phyloP scores from a whole-genome alignment of 2,329 filamentous ascomycete species.

The Phyllosticta citribraziliensis region DNA sequence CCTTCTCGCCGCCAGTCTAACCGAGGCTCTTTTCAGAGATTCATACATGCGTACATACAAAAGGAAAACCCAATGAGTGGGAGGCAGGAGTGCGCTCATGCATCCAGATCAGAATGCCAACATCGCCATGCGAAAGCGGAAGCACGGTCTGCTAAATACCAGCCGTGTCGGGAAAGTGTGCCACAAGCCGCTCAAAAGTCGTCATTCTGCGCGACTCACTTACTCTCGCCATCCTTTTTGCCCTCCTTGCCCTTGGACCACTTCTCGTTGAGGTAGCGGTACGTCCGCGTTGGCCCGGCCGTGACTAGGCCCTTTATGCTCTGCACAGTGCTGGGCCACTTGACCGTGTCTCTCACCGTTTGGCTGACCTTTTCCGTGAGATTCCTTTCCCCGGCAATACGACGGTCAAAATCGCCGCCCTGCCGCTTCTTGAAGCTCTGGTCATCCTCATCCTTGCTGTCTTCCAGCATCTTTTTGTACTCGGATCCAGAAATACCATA shows the following conservation, averaged over 20 bases:
- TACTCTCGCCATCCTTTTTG: conserved; percentile 2
- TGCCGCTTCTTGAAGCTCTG: conserved; percentile 59
- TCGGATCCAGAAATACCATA: conserved; percentile 75
- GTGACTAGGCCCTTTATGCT: conserved; percentile 77
- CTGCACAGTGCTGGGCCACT: conserved; percentile 85
- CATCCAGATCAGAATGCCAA: neutral
- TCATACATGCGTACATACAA: neutral
- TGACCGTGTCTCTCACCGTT: conserved; percentile 78
- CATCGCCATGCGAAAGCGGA: neutral
- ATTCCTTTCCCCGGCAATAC: conserved; percentile 66
- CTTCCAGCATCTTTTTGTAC: conserved; percentile 75
- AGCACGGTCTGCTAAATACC: neutral
- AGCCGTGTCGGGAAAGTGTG: neutral
- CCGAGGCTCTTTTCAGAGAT: neutral
- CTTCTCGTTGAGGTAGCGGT: conserved; percentile 78
- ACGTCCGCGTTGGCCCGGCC: conserved; percentile 58
- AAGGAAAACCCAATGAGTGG: neutral
- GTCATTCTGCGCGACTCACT: neutral
- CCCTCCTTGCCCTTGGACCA: conserved; percentile 27
- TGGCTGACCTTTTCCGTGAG: conserved; percentile 61
- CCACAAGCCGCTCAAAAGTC: neutral
- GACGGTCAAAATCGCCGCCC: conserved; percentile 75
- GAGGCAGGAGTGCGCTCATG: neutral
- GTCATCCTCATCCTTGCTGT: conserved; percentile 58
- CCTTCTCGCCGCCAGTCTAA: neutral